A percentile compares a stretch with the other conserved stretches of the same genome.
These are phyloP conservation scores for Endotrypanum monterogeii DNA, from an alignment of 208 protist genomes.

Conservation along the genomic window DNA sequence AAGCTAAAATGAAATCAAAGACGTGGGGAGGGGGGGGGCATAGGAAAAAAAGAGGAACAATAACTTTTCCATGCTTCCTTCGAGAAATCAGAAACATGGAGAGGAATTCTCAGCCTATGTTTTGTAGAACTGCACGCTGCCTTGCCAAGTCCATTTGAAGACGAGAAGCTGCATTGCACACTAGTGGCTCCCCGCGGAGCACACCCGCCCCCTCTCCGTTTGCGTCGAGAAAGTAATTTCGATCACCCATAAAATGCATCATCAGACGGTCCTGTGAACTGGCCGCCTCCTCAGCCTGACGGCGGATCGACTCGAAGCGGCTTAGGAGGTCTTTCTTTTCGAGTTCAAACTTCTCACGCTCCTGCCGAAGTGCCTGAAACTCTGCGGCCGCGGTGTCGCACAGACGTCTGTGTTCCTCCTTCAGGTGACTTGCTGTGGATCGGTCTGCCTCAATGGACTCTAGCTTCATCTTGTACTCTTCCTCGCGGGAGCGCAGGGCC, in stretches of 20 bases:
- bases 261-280: slow-evolving; percentile 59
- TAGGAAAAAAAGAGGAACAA: neutral
- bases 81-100: slow-evolving; percentile 13
- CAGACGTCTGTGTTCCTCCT: slow-evolving; percentile 58
- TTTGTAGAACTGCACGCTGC: slow-evolving; percentile 80
- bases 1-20: neutral
- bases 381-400: slow-evolving; percentile 52
- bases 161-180: slow-evolving; percentile 44
- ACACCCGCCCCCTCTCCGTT: slow-evolving; percentile 10
- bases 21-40: neutral
- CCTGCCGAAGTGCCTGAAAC: slow-evolving; percentile 61
- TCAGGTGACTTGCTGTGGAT: slow-evolving; percentile 48
- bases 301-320: slow-evolving; percentile 68
- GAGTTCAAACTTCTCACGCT: slow-evolving; percentile 78
- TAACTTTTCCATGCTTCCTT: neutral
- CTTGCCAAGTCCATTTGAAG: slow-evolving; percentile 83
- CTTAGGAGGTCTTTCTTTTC: slow-evolving; percentile 77
- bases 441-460: slow-evolving; percentile 73
- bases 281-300: slow-evolving; percentile 69
- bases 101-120: slow-evolving; percentile 21
- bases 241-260: slow-evolving; percentile 47
- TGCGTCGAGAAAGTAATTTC: slow-evolving; percentile 16
- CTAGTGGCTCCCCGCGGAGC: slow-evolving; percentile 25
- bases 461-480: slow-evolving; percentile 66
- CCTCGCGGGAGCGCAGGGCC: slow-evolving; percentile 72